Evolutionary conservation across 805 yeast species (phyloP), one percentile per base, ranked within the genome.

Genomic region (Zygoascus ofunaensis): DNA sequence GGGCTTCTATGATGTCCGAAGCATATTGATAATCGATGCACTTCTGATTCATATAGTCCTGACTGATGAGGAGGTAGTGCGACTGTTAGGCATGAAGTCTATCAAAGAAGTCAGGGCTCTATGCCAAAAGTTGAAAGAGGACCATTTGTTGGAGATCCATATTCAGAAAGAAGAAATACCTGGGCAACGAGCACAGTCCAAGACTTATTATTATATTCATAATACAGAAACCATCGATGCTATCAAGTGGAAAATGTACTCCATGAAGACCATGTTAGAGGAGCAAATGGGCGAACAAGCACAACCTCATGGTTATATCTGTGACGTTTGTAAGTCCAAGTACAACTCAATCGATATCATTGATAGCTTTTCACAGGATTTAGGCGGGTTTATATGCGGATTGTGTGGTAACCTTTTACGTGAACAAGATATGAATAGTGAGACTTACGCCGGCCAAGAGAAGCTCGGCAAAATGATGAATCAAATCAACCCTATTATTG

Each of bases 161-260:
- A 55, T 49, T 21, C 60, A 41, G 37, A 54, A 77, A 57, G 73
- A 77, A 50, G 82, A 76, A 47, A 78, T 75, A 3, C 72, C 74
- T 20, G 83, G 77, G 45, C 67, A 69, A 49, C 71, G 95, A 49
- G 75, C 82, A 45, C 78, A 80, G 39, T 74, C 80, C 21, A 74
- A 89, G 55, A 82, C 90, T 2, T 87, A 87, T 56, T 92, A 82
- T 65, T 92, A 76, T 62, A 80, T 90, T 44, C 95, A 87, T 58
- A 78, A 76, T 59, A 86, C 96, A 2, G 95, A 87, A 61, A 94
- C 97, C 0, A 85, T 92, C 34, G 98, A 92, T 65, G 79, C 96
- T 3, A 79, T 92, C 59, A 92, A 92, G 64, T 92, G 97, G 97
- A 87, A 89, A 58, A 84, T 90, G 47, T 95, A 90, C 61, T 77